Evolutionary conservation across 306 rosid species (phyloP).

Genomic region (Trichosanthes truncata): DNA sequence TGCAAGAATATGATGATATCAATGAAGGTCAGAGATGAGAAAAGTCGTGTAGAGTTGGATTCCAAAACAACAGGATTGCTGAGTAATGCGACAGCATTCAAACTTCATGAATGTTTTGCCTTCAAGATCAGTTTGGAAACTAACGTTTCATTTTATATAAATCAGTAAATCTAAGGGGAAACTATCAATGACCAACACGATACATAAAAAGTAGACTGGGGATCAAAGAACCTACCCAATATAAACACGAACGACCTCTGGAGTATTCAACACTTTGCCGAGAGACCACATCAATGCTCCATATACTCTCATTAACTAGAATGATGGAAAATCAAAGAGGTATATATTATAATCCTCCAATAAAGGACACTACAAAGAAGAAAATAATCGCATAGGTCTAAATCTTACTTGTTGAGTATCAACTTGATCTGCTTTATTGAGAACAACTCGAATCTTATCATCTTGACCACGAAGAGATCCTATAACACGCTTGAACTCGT

Average conservation of each 20-base stretch:
- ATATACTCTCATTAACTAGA: slow-evolving; percentile 92
- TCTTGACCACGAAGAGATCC: slow-evolving; percentile 72
- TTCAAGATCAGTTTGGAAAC: neutral
- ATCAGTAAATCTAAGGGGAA: neutral
- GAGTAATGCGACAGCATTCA: neutral
- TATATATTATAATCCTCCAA: neutral
- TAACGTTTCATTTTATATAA: neutral
- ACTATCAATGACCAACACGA: neutral
- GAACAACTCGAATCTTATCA: slow-evolving; percentile 93
- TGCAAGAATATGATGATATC: neutral
- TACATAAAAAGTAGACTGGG: neutral
- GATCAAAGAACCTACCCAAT: slow-evolving; percentile 50
- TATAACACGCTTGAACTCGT: slow-evolving; percentile 86
- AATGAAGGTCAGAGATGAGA: neutral
- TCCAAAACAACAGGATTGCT: neutral
- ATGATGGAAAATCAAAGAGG: neutral
- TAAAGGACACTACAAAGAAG: neutral
- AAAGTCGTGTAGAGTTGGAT: neutral
- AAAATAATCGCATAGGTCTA: neutral
- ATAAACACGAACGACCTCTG: slow-evolving; percentile 86
- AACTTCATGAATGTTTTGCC: neutral
- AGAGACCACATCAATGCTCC: slow-evolving; percentile 99
- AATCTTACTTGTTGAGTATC: slow-evolving; percentile 83
- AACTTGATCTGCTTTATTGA: slow-evolving; percentile 93
- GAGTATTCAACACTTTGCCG: slow-evolving; percentile 80